Evolutionary conservation across 441 rosid species (phyloP).

Genomic region (Populus hybrid): DNA sequence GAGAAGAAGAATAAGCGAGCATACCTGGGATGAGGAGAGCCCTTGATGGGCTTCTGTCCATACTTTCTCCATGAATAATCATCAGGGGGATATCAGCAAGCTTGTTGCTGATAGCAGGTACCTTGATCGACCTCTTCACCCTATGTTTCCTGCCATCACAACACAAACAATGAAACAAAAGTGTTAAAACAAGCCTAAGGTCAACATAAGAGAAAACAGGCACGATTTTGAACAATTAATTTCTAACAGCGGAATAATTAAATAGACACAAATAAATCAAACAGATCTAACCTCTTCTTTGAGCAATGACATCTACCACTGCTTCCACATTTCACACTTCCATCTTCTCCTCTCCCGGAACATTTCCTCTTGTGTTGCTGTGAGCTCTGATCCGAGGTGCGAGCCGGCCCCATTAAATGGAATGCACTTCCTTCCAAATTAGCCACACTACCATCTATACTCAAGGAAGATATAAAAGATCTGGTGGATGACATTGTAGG

Average conservation of each 20-base stretch:
- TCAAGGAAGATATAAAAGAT: slow-evolving; percentile 72
- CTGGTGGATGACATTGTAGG: slow-evolving; percentile 66
- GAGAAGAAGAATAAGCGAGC: not conserved
- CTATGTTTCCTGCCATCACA: slow-evolving; percentile 56
- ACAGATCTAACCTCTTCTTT: slow-evolving; percentile 55
- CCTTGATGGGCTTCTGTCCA: slow-evolving; percentile 82
- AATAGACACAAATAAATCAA: not conserved
- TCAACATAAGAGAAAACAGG: not conserved
- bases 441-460: slow-evolving; percentile 71
- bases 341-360: slow-evolving; percentile 58
- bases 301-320: slow-evolving; percentile 72
- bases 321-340: slow-evolving; percentile 58
- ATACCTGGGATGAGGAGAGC: slow-evolving; percentile 84
- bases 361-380: slow-evolving; percentile 63
- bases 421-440: slow-evolving; percentile 52
- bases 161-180: slow-evolving; percentile 9
- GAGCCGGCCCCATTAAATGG: slow-evolving; percentile 51
- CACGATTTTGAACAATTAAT: not conserved
- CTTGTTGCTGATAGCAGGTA: slow-evolving; percentile 77
- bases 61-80: slow-evolving; percentile 84
- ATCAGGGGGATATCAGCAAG: slow-evolving; percentile 83
- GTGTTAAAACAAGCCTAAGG: not conserved
- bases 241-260: not conserved
- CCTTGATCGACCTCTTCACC: slow-evolving; percentile 65
- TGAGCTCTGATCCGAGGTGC: slow-evolving; percentile 59